Conservation (phyloP, 768 basidiomycete genomes). For the Suillus sp. region DNA sequence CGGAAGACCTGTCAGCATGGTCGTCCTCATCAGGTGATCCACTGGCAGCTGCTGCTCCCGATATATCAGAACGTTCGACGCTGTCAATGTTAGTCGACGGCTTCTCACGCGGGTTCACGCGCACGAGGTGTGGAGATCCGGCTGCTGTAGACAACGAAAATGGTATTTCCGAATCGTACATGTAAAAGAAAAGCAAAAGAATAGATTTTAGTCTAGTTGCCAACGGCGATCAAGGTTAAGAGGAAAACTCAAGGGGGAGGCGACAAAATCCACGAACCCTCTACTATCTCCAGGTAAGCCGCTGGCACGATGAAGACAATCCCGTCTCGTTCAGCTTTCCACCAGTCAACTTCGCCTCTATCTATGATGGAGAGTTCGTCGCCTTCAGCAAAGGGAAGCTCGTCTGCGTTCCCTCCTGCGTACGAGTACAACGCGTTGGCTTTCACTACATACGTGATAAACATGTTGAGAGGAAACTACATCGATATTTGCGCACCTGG, state of each 20-base stretch:
- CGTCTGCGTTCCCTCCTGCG: slow-evolving; percentile 67
- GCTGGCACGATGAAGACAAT: slow-evolving; percentile 90
- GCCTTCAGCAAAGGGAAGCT: slow-evolving; percentile 84
- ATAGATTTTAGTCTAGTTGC: slow-evolving; percentile 81
- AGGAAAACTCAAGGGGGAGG: slow-evolving; percentile 53
- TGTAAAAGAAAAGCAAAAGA: slow-evolving; percentile 54
- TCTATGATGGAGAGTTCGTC: slow-evolving; percentile 82
- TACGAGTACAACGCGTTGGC: slow-evolving; percentile 87
- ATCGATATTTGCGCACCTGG: slow-evolving; percentile 44
- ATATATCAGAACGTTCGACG: not conserved
- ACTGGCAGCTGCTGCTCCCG: not conserved
- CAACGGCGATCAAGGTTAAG: slow-evolving; percentile 47
- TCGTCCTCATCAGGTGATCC: slow-evolving; percentile 11
- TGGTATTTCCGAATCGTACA: slow-evolving; percentile 26
- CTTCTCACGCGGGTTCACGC: slow-evolving; percentile 5
- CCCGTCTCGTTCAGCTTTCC: slow-evolving; percentile 90
- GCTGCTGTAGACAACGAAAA: slow-evolving; percentile 10
- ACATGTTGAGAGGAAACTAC: slow-evolving; percentile 10
- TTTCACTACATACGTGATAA: slow-evolving; percentile 43
- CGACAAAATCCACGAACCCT: slow-evolving; percentile 80
- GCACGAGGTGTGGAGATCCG: not conserved
- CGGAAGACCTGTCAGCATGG: slow-evolving; percentile 31
- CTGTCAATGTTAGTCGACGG: slow-evolving; percentile 3
- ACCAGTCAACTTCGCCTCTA: slow-evolving; percentile 86
- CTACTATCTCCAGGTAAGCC: slow-evolving; percentile 79